phyloP scores from a whole-genome alignment of 2,329 filamentous ascomycete species.

The Exophiala spinifera region DNA sequence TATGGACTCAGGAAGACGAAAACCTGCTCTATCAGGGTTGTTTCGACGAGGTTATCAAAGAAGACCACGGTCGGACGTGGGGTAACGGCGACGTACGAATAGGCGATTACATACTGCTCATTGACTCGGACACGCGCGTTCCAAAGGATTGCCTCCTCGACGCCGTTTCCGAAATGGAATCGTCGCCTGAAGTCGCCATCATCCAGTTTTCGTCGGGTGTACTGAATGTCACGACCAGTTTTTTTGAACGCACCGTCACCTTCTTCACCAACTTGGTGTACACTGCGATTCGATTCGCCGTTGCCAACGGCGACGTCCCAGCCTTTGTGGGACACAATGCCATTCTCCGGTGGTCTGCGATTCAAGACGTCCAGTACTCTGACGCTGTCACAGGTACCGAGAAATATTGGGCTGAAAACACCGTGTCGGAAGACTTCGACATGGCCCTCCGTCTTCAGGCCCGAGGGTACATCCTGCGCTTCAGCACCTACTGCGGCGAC shows the following conservation, averaged over 20 bases:
- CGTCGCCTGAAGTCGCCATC: constrained; percentile 66
- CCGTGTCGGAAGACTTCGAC: constrained; percentile 76
- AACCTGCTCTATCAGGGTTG: constrained; percentile 48
- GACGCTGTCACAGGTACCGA: constrained; percentile 46
- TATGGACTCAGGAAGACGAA: constrained; percentile 38
- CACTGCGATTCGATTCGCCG: constrained; percentile 67
- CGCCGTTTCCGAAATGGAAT: constrained; percentile 68
- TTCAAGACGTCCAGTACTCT: constrained; percentile 57
- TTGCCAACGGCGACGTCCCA: constrained; percentile 68
- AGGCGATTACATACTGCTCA: constrained; percentile 71
- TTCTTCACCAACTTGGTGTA: constrained; percentile 80
- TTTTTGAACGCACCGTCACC: constrained; percentile 73
- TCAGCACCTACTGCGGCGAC: constrained; percentile 65
- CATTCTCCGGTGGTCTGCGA: constrained; percentile 65
- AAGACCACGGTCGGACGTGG: constrained; percentile 55
- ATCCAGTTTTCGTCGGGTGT: constrained; percentile 71
- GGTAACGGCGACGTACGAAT: constrained; percentile 82
- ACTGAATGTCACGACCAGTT: constrained; percentile 70
- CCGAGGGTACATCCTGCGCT: constrained; percentile 64
- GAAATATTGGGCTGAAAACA: constrained; percentile 71
- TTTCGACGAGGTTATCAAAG: constrained; percentile 52
- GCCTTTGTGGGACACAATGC: constrained; percentile 78
- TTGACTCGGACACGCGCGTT: constrained; percentile 68
- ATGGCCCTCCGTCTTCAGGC: constrained; percentile 70
- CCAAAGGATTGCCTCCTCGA: constrained; percentile 66